Evolutionary conservation across 2,329 filamentous ascomycete genomes (phyloP), one percentile per base, ranked within the genome.

Genomic region (Geosmithia putterillii): DNA sequence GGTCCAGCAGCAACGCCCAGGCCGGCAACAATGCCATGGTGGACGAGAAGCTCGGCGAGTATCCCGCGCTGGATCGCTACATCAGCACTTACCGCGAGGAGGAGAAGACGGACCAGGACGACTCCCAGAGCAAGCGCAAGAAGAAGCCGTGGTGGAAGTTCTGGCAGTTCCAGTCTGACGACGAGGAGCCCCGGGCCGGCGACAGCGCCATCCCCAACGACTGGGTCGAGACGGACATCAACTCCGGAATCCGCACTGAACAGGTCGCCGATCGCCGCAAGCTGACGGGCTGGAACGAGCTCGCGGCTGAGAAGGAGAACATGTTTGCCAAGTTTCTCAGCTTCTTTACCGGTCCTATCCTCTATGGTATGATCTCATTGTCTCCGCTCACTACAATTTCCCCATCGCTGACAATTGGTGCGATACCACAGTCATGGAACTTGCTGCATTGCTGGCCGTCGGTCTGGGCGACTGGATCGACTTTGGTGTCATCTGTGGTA

Each of bases 401-500:
- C n/a, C 4, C n/a, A 6, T 36, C 15, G 17, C 15, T 28, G 36
- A 41, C 20, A 39, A 14, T 17, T 41, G 41, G 19, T 42, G 19
- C 8, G 12, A n/a, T n/a, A n/a, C n/a, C n/a, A 32, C 46, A 40
- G 80, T 86, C 60, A 86, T 86, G 82, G 81, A 86, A 73, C 59
- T 84, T 57, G 82, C 82, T 66, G 82, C 83, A 56, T 65, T 84
- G 43, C 70, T 87, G 54, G 81, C 82, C 53, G 79, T 79, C 57
- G 82, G 81, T 74, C 78, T 87, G 50, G 72, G 74, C 59, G 80
- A 84, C 64, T 86, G 81, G 81, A 73, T 85, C 50, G 82, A 87
- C 67, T 74, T 86, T 22, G 52, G 52, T 73, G 80, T 87, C 61
- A 86, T 86, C 60, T 76, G 81, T 54, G 82, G 74, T 69, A 86